Percentiles rank a stretch among this genome's conserved stretches.
Conservation (phyloP, 495 filamentous ascomycete species). For the Penicillium longicatenatum region DNA sequence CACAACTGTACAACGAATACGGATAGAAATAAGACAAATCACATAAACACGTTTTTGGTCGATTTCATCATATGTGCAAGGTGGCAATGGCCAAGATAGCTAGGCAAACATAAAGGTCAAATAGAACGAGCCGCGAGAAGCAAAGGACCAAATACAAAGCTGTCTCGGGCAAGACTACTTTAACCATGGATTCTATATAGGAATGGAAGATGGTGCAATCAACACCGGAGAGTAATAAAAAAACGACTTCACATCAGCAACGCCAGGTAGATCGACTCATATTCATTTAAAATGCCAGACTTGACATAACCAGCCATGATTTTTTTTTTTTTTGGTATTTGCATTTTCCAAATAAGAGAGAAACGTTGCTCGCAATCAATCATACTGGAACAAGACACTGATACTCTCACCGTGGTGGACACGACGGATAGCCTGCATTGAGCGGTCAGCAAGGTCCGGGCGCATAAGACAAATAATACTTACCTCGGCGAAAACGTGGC, state of each 20-base stretch:
- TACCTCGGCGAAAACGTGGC: constrained; percentile 90
- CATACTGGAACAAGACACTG: constrained; percentile 93
- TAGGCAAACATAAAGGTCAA: constrained; percentile 3
- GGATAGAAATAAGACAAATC: constrained; percentile 8
- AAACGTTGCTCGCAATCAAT: constrained; percentile 40
- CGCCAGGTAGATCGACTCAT: constrained; percentile 20
- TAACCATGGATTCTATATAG: constrained; percentile 4
- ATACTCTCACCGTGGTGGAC: constrained; percentile 99
- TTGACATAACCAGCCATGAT: constrained; percentile 11
- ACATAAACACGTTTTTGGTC: background rate
- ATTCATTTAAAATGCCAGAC: constrained; percentile 24
- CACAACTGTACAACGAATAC: background rate
- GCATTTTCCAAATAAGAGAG: background rate
- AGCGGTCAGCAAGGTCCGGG: constrained; percentile 22
- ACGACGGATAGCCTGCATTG: constrained; percentile 78
- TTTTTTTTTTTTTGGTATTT: constrained; percentile 1
- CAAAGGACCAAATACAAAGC: background rate
- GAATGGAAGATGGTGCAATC: background rate
- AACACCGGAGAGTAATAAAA: background rate
- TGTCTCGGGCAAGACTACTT: constrained; percentile 5
- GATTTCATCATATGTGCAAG: constrained; percentile 10
- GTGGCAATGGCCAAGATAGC: constrained; percentile 8
- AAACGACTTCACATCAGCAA: constrained; percentile 15
- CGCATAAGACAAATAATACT: constrained; percentile 19
- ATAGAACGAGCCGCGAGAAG: background rate